Conservation (phyloP, 257 asterid genomes). For the Penstemon barbatus region DNA sequence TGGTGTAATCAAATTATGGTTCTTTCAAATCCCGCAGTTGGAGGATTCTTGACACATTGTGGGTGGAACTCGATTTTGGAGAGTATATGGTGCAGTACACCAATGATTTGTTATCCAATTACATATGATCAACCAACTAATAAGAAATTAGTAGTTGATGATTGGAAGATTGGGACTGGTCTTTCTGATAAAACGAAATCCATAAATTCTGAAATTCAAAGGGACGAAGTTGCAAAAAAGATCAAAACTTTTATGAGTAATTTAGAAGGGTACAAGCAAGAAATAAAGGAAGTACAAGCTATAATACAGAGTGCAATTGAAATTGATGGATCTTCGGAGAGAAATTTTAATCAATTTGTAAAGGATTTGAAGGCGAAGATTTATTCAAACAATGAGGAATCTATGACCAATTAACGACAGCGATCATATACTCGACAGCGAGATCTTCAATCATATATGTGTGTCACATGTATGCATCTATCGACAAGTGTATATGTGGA, state of each 20-base stretch:
- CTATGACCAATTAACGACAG: background rate
- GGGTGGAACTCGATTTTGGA: conserved; percentile 60
- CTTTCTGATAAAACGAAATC: conserved; percentile 37
- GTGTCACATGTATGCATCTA: no score
- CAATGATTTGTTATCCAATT: conserved; percentile 51
- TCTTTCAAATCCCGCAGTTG: conserved; percentile 35
- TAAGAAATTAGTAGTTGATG: conserved; percentile 47
- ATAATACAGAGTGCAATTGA: conserved; percentile 35
- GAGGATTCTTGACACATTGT: conserved; percentile 54
- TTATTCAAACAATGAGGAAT: background rate
- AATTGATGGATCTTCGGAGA: conserved; percentile 42
- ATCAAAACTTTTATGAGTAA: conserved; percentile 34
- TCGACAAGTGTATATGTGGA: no score
- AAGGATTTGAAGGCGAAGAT: conserved; percentile 33
- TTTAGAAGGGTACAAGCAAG: conserved; percentile 27
- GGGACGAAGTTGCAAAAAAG: conserved; percentile 37
- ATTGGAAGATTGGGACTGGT: conserved; percentile 52
- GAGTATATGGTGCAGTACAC: conserved; percentile 48
- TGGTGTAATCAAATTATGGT: conserved; percentile 43
- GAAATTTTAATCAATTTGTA: conserved; percentile 38
- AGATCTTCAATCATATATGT: no score
- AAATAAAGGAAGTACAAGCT: conserved; percentile 12
- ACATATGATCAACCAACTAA: conserved; percentile 41
- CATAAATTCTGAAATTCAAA: conserved; percentile 5
- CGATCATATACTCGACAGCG: no score